These are phyloP conservation scores for Cucumis variabilis DNA, from an alignment of 331 rosid genomes.

Conservation along the genomic window DNA sequence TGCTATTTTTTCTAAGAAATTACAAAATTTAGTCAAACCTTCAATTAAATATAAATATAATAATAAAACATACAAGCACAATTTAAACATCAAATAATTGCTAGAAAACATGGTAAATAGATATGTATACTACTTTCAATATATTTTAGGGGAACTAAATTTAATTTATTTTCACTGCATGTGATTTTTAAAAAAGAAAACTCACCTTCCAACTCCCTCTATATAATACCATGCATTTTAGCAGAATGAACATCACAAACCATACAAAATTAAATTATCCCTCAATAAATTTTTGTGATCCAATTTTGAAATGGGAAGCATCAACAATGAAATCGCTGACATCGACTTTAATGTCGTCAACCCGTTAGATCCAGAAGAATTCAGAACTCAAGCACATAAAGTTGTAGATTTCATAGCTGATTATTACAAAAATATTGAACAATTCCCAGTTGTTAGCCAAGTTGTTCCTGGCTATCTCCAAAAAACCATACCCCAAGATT, in stretches of 20 bases:
- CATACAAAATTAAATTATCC: background rate
- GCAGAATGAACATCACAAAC: background rate
- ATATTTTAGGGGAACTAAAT: no score
- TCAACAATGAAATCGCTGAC: background rate
- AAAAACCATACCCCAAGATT: constrained; percentile 21
- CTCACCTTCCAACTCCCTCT: background rate
- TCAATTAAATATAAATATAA: no score
- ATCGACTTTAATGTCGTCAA: background rate
- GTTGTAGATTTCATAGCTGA: constrained; percentile 48
- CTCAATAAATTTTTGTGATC: background rate
- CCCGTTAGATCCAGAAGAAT: constrained; percentile 39
- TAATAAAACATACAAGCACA: no score
- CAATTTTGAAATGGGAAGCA: constrained; percentile 38
- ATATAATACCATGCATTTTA: background rate
- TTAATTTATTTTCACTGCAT: no score
- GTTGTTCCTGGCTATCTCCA: constrained; percentile 44
- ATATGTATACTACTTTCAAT: no score
- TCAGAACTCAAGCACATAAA: constrained; percentile 45
- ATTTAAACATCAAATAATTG: no score
- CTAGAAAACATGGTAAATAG: no score
- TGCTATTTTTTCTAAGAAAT: no score
- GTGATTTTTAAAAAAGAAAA: no score
- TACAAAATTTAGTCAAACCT: no score
- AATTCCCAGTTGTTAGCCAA: constrained; percentile 48
- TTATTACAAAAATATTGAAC: constrained; percentile 44